These are phyloP conservation scores for Curvularia verruculosa DNA, from an alignment of 2,329 filamentous ascomycete genomes.

Conservation along the genomic window DNA sequence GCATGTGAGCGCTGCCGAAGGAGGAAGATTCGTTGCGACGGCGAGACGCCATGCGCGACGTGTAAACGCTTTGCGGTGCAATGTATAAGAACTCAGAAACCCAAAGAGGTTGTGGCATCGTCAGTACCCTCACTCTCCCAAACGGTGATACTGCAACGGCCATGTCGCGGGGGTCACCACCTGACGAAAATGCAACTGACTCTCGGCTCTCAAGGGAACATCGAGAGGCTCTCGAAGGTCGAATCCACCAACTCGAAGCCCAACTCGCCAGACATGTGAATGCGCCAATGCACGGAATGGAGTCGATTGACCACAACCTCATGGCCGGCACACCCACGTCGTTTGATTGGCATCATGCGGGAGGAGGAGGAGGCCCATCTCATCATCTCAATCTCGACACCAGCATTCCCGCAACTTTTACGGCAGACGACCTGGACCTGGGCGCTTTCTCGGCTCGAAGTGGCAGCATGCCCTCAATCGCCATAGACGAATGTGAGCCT, in stretches of 20 bases:
- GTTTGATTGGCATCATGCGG: constrained; percentile 37
- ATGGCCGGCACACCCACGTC: constrained; percentile 34
- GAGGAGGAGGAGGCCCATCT: constrained; percentile 25
- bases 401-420: constrained; percentile 34
- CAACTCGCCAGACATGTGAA: constrained; percentile 45
- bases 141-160: constrained; percentile 13
- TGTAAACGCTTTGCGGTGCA: constrained; percentile 47
- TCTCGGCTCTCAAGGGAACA: constrained; percentile 37
- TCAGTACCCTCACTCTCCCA: constrained; percentile 25
- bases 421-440: constrained; percentile 32
- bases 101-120: constrained; percentile 45
- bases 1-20: constrained; percentile 47
- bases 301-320: constrained; percentile 38
- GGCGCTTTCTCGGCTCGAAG: constrained; percentile 33
- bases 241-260: constrained; percentile 48
- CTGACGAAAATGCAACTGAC: constrained; percentile 17
- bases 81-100: constrained; percentile 47
- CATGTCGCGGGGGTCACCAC: constrained; percentile 28
- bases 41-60: constrained; percentile 46
- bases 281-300: constrained; percentile 47
- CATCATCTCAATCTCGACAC: constrained; percentile 36
- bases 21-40: constrained; percentile 47
- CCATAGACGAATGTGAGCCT: constrained; percentile 47
- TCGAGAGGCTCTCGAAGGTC: constrained; percentile 43
- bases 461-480: constrained; percentile 42